Conservation (phyloP, 176 grass and related monocot species). For the Avena insularis region DNA sequence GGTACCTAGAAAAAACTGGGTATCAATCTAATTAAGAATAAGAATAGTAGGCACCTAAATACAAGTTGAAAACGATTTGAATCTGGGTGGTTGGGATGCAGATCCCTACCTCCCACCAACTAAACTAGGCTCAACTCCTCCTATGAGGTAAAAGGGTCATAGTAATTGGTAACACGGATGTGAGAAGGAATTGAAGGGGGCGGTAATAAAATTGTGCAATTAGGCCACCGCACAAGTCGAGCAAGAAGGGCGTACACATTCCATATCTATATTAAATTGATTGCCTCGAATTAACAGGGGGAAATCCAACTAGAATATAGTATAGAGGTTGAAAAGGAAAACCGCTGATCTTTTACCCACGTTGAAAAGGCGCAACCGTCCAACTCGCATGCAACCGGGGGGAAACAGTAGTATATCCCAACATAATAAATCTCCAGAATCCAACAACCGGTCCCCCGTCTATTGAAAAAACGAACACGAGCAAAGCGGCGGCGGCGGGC, state of each 20-base stretch:
- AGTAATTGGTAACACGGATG: background rate
- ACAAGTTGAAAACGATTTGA: constrained; percentile 3
- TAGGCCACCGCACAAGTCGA: background rate
- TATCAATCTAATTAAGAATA: background rate
- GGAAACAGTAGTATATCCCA: background rate
- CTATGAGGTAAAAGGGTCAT: background rate
- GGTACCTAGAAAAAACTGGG: background rate
- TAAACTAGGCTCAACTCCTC: background rate
- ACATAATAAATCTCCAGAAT: background rate
- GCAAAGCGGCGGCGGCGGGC: background rate
- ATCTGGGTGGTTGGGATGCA: background rate
- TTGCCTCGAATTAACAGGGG: background rate
- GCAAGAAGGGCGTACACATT: background rate
- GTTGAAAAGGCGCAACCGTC: constrained; percentile 4
- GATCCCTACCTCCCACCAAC: background rate
- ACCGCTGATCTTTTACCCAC: background rate
- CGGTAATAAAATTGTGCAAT: background rate
- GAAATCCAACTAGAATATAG: constrained; percentile 18
- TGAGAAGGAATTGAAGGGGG: background rate
- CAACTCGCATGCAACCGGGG: background rate
- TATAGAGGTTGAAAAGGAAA: background rate
- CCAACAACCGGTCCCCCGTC: background rate
- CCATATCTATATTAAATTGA: background rate
- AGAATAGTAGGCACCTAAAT: background rate
- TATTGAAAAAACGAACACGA: background rate